Conservation (phyloP, 2,329 filamentous ascomycete species). For the Penicillium sclerotigenum region DNA sequence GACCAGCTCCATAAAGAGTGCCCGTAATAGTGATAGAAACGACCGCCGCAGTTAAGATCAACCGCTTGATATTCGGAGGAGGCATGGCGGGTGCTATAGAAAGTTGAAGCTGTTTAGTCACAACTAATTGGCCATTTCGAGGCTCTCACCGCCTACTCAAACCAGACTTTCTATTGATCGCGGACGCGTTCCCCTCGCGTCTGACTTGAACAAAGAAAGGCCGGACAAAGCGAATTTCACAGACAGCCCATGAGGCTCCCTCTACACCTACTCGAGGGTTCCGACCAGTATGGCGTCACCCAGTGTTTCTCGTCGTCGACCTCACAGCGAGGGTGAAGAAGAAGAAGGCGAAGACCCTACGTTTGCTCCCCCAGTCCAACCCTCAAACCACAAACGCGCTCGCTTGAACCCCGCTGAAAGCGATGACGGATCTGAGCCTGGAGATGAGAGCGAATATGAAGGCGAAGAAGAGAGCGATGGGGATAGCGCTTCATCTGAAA, state of each 20-base stretch:
- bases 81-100: constrained; percentile 23
- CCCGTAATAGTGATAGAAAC: constrained; percentile 57
- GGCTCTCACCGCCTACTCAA: constrained; percentile 25
- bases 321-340: constrained; percentile 28
- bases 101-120: constrained; percentile 1
- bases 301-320: constrained; percentile 30
- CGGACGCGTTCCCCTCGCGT: constrained; percentile 27
- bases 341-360: constrained; percentile 24
- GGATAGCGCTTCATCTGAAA: constrained; percentile 1
- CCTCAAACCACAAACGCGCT: constrained; percentile 33
- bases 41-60: constrained; percentile 55
- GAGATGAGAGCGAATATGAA: constrained; percentile 2
- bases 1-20: constrained; percentile 57
- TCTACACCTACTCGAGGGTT: background rate
- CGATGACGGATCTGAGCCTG: constrained; percentile 15
- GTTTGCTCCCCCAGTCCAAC: constrained; percentile 24
- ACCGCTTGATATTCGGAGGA: constrained; percentile 44
- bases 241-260: constrained; percentile 4
- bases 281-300: constrained; percentile 28
- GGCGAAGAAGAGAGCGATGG: background rate
- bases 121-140: constrained; percentile 11
- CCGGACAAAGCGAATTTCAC: background rate
- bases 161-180: constrained; percentile 19
- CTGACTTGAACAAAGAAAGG: constrained; percentile 9
- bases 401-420: constrained; percentile 26